Evolutionary conservation across 768 basidiomycete genomes (phyloP).

Genomic region (Strobilomyces dryophilus): DNA sequence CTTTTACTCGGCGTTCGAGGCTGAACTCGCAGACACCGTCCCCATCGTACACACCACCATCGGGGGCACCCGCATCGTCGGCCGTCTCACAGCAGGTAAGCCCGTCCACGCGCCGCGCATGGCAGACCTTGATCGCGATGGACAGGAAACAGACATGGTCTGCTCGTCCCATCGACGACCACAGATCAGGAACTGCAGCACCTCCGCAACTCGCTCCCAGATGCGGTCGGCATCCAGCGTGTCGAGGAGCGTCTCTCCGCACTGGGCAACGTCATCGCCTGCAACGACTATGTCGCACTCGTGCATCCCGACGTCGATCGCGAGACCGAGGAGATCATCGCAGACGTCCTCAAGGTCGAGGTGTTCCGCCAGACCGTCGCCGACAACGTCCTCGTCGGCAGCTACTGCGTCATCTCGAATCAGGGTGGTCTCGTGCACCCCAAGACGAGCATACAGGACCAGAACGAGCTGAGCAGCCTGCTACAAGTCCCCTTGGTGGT

Average conservation of each 20-base stretch:
- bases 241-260: slow-evolving; percentile 97
- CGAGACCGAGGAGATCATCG: slow-evolving; percentile 99
- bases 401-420: slow-evolving; percentile 92
- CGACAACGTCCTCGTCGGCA: slow-evolving; percentile 94
- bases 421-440: slow-evolving; percentile 98
- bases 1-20: slow-evolving; percentile 97
- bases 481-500: slow-evolving; percentile 95
- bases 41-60: slow-evolving; percentile 97
- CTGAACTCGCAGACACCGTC: slow-evolving; percentile 87
- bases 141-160: slow-evolving; percentile 90
- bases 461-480: slow-evolving; percentile 93
- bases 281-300: slow-evolving; percentile 98
- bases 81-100: slow-evolving; percentile 85
- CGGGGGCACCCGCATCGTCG: slow-evolving; percentile 90
- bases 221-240: slow-evolving; percentile 89
- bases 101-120: neutral
- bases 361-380: slow-evolving; percentile 98
- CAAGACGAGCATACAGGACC: slow-evolving; percentile 94
- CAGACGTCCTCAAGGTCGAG: slow-evolving; percentile 97
- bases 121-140: neutral
- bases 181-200: slow-evolving; percentile 99
- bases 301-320: slow-evolving; percentile 98
- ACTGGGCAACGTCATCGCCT: slow-evolving; percentile 96
- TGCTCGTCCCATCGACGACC: slow-evolving; percentile 92
- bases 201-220: slow-evolving; percentile 91